Percentiles rank a stretch among this genome's conserved stretches.
Conservation (phyloP, 257 asterid genomes). For the Penstemon newberryi region DNA sequence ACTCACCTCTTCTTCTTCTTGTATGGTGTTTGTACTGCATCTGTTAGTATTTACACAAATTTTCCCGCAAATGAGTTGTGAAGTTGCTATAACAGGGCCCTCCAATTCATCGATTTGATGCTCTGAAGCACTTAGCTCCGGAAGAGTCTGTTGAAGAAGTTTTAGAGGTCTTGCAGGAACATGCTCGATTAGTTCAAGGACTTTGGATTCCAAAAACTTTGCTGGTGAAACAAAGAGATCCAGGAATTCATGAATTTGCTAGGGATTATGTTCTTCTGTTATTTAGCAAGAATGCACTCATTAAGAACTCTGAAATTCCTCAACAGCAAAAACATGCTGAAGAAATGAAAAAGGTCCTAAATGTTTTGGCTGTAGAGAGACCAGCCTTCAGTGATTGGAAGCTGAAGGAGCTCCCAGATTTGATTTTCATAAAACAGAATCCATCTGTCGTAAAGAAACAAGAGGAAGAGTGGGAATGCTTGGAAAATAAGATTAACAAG, state of each 20-base stretch:
- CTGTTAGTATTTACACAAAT: neutral
- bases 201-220: conserved; percentile 77
- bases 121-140: conserved; percentile 71
- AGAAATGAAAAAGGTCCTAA: conserved; percentile 51
- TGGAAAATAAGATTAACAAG: conserved; percentile 41
- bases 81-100: conserved; percentile 59
- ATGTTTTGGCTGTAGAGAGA: conserved; percentile 59
- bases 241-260: conserved; percentile 40
- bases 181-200: conserved; percentile 83
- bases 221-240: conserved; percentile 43
- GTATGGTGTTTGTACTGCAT: neutral
- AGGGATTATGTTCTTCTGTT: conserved; percentile 63
- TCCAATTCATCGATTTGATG: conserved; percentile 66
- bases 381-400: conserved; percentile 62
- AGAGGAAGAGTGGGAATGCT: conserved; percentile 48
- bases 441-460: conserved; percentile 60
- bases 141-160: conserved; percentile 63
- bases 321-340: conserved; percentile 19
- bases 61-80: conserved; percentile 32
- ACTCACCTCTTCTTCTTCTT: conserved; percentile 1
- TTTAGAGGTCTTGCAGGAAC: conserved; percentile 55
- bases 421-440: conserved; percentile 46
- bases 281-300: conserved; percentile 55
- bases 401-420: conserved; percentile 69
- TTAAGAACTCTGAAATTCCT: conserved; percentile 40